phyloP scores from a whole-genome alignment of 345 rosid species.

The Dimocarpus longan region DNA sequence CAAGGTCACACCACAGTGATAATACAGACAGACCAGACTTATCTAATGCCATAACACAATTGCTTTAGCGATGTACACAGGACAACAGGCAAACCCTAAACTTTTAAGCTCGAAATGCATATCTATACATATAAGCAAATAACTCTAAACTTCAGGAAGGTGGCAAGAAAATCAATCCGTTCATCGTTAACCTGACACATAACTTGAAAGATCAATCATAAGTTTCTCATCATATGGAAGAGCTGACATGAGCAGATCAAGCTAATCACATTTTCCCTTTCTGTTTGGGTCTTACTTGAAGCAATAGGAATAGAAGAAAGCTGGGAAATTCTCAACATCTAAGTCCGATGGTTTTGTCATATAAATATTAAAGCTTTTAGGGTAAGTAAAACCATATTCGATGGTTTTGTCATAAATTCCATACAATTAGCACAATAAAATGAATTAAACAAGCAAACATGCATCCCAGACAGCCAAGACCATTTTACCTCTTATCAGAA shows the following conservation, averaged over 20 bases:
- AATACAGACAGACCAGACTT: background rate
- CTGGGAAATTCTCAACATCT: background rate
- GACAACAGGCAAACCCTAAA: background rate
- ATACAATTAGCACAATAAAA: background rate
- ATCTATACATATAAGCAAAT: background rate
- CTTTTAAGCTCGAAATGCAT: background rate
- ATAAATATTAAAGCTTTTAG: background rate
- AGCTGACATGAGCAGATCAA: background rate
- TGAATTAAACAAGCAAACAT: constrained; percentile 10
- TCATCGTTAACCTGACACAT: background rate
- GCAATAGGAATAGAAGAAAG: background rate
- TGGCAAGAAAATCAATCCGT: background rate
- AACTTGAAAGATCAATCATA: background rate
- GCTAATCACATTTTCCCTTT: background rate
- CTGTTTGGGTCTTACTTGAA: background rate
- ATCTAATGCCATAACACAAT: background rate
- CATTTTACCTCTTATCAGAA: constrained; percentile 29
- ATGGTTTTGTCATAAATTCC: background rate
- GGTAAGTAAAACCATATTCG: background rate
- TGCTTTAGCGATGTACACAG: background rate
- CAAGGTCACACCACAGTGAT: constrained; percentile 7
- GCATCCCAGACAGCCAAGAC: constrained; percentile 9
- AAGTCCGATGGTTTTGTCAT: background rate
- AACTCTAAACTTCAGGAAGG: background rate
- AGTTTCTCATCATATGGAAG: background rate